Conservation (phyloP, 2,329 filamentous ascomycete species). For the Ophiostoma tasmaniense region DNA sequence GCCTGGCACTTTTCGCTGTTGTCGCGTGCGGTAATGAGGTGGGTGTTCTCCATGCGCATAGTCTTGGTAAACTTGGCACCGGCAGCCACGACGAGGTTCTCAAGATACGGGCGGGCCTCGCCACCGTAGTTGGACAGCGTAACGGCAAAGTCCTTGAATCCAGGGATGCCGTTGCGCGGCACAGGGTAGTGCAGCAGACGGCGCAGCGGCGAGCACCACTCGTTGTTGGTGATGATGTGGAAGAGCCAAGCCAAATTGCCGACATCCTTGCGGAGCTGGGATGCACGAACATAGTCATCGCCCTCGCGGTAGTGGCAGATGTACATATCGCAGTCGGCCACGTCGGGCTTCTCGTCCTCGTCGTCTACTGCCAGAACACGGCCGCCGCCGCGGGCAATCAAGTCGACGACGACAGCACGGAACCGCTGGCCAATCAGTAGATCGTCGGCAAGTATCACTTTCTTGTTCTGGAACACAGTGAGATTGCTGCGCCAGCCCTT, state of each 20-base stretch:
- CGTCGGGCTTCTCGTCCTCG: slow-evolving; percentile 19
- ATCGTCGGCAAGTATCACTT: slow-evolving; percentile 69
- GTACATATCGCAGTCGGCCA: slow-evolving; percentile 70
- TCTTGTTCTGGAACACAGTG: slow-evolving; percentile 68
- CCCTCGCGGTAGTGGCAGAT: slow-evolving; percentile 84
- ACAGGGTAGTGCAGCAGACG: slow-evolving; percentile 86
- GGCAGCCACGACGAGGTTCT: slow-evolving; percentile 77
- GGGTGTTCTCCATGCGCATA: slow-evolving; percentile 90
- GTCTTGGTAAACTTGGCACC: slow-evolving; percentile 91
- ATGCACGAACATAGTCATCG: slow-evolving; percentile 65
- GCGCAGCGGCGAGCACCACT: slow-evolving; percentile 77
- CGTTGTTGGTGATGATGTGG: slow-evolving; percentile 77
- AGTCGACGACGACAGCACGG: slow-evolving; percentile 55
- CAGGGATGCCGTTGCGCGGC: slow-evolving; percentile 65
- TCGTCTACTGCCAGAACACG: slow-evolving; percentile 54
- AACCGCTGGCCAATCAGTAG: slow-evolving; percentile 62
- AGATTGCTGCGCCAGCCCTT: slow-evolving; percentile 40
- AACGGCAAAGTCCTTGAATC: slow-evolving; percentile 68
- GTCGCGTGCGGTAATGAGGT: slow-evolving; percentile 83
- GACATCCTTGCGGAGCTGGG: slow-evolving; percentile 69
- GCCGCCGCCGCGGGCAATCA: slow-evolving; percentile 67
- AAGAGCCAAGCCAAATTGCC: slow-evolving; percentile 94
- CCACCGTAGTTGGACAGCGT: slow-evolving; percentile 95
- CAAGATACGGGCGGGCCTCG: slow-evolving; percentile 84
- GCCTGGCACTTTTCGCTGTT: slow-evolving; percentile 90